These are phyloP conservation scores for Fusarium subtropicale DNA, from an alignment of 2,329 filamentous ascomycete species.

Conservation along the genomic window DNA sequence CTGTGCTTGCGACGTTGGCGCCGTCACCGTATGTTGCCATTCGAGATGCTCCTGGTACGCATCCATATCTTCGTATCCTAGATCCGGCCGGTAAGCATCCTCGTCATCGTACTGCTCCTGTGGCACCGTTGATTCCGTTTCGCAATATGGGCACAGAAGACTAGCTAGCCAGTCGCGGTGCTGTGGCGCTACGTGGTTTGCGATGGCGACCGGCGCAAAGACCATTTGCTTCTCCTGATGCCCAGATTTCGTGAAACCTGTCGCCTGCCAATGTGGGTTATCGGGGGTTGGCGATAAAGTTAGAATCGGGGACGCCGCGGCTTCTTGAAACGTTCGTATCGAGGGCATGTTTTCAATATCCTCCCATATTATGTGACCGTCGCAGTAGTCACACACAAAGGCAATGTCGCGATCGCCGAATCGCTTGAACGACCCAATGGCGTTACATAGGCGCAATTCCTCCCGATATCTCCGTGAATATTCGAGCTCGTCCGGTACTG, in stretches of 20 bases:
- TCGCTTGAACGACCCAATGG: constrained; percentile 66
- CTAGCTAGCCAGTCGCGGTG: constrained; percentile 64
- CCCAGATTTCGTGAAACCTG: constrained; percentile 55
- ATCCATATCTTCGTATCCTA: constrained; percentile 63
- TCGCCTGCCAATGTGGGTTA: constrained; percentile 65
- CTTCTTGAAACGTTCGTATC: constrained; percentile 52
- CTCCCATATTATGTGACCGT: constrained; percentile 69
- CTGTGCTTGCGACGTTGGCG: constrained; percentile 53
- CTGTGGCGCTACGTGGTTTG: constrained; percentile 66
- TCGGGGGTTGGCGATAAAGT: constrained; percentile 45
- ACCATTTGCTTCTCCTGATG: constrained; percentile 63
- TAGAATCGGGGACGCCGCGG: constrained; percentile 38
- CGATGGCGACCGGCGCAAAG: constrained; percentile 68
- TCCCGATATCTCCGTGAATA: constrained; percentile 57
- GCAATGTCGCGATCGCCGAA: constrained; percentile 66
- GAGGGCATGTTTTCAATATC: constrained; percentile 66
- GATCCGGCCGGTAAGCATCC: constrained; percentile 60
- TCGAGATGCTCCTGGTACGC: constrained; percentile 66
- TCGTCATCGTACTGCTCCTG: constrained; percentile 63
- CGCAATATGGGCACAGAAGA: constrained; percentile 67
- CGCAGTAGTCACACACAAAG: constrained; percentile 71
- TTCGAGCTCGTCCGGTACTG: constrained; percentile 48
- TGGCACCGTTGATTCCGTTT: constrained; percentile 60
- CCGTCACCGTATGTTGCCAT: constrained; percentile 64
- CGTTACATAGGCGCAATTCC: constrained; percentile 64